Conservation (phyloP, 805 yeast species). For the Lachancea lanzarotensis region DNA sequence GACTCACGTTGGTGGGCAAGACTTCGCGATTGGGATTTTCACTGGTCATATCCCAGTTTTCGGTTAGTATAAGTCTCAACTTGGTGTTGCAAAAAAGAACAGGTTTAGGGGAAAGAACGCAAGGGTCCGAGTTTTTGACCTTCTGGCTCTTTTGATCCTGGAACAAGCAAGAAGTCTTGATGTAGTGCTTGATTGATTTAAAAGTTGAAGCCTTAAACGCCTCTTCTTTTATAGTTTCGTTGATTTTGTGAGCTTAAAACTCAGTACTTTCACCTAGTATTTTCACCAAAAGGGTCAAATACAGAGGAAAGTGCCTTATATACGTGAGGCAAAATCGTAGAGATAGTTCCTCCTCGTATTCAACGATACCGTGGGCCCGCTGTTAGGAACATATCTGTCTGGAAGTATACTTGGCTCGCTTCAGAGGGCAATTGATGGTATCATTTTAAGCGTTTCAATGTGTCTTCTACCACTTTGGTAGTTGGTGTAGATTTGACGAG, state of each 20-base stretch:
- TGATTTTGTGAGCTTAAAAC: no score
- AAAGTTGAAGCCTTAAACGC: no score
- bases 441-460: background rate
- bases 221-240: no score
- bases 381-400: no score
- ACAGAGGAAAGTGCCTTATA: background rate
- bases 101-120: background rate
- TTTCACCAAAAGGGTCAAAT: background rate
- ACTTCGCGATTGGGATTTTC: slow-evolving; percentile 34
- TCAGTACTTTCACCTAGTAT: background rate
- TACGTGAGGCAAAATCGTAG: background rate
- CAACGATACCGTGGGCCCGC: no score
- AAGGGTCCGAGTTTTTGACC: background rate
- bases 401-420: no score
- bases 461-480: background rate
- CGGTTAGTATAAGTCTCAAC: slow-evolving; percentile 3
- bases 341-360: no score
- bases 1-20: slow-evolving; percentile 61
- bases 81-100: no score
- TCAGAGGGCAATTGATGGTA: no score
- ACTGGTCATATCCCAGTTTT: slow-evolving; percentile 10
- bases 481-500: background rate
- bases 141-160: no score
- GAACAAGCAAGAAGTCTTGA: no score
- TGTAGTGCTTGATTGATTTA: no score